Evolutionary conservation across 2,329 filamentous ascomycete genomes (phyloP), one percentile per base, ranked within the genome.

Genomic region (Epicoccum nigrum): DNA sequence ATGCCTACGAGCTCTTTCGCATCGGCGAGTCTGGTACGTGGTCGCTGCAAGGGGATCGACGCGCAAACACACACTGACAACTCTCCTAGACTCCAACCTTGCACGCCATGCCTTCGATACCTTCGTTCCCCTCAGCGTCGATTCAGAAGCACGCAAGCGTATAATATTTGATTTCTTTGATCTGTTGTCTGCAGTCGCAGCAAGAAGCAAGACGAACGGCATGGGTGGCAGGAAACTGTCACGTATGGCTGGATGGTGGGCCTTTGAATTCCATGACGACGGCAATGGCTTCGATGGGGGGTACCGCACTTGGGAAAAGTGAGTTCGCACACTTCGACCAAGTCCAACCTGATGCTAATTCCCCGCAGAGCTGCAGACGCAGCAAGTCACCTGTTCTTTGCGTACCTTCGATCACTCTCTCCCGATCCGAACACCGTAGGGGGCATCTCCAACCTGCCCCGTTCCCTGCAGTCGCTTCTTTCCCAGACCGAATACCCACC

Each of bases 141-240:
- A 96, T 54, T 95, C 90, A 15, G 86, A 90, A 53, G 86, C 92
- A 21, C 87, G 91, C 44, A 88, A 89, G 40, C 87, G 86, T 65
- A 97, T 99, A 68, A 93, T 97, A 51, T 92, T 95, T 67, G 90
- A 96, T 75, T 97, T 96, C 75, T 99, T 97, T 75, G 93, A 97
- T 64, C 84, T 99, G 0, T 77, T 99, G 35, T 86, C 93, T 3
- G 91, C 93, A 7, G 86, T 97, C 63, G 92, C 94, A 27, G 94
- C 94, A 12, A 90, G 97, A 67, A 90, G 90, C 61, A 97, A 97
- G 77, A 86, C 81, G 46, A 99, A 99, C 71, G 94, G 94, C 34
- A 84, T 99, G 57, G 90, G 92, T 54, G 94, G 94, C 20, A 86
- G 92, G 58, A 97, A 97, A 73, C 82, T 99, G 46, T 97, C 94